Evolutionary conservation across 768 basidiomycete species (phyloP).

Genomic region (Russula brevipes): DNA sequence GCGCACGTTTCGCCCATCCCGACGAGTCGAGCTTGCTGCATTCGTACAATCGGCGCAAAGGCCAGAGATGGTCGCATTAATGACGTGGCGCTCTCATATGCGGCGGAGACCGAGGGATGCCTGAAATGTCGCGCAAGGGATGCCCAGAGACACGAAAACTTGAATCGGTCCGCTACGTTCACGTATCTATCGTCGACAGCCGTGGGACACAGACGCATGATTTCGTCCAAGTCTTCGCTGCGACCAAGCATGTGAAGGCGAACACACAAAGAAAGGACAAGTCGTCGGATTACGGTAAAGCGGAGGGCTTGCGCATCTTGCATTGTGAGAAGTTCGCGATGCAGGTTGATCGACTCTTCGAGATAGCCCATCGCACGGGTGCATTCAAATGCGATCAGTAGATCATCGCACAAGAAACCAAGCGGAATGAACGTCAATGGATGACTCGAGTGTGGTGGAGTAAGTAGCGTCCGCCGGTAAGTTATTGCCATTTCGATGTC

Average conservation of each 20-base stretch:
- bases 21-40: constrained; percentile 3
- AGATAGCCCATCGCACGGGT: constrained; percentile 1
- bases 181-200: background rate
- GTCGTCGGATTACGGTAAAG: background rate
- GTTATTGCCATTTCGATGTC: background rate
- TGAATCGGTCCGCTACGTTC: background rate
- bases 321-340: background rate
- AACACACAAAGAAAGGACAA: background rate
- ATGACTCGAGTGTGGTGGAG: background rate
- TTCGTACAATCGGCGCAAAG: background rate
- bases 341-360: background rate
- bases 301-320: background rate
- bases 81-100: constrained; percentile 7
- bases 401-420: background rate
- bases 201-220: background rate
- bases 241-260: background rate
- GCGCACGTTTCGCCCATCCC: background rate
- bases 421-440: background rate
- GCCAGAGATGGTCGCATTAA: background rate
- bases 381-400: constrained; percentile 2
- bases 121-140: background rate
- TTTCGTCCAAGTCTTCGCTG: background rate
- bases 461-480: background rate
- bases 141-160: constrained; percentile 4
- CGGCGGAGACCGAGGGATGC: background rate